Evolutionary conservation across 805 yeast genomes (phyloP), one percentile per base, ranked within the genome.

Genomic region (Wickerhamiella occidentalis): DNA sequence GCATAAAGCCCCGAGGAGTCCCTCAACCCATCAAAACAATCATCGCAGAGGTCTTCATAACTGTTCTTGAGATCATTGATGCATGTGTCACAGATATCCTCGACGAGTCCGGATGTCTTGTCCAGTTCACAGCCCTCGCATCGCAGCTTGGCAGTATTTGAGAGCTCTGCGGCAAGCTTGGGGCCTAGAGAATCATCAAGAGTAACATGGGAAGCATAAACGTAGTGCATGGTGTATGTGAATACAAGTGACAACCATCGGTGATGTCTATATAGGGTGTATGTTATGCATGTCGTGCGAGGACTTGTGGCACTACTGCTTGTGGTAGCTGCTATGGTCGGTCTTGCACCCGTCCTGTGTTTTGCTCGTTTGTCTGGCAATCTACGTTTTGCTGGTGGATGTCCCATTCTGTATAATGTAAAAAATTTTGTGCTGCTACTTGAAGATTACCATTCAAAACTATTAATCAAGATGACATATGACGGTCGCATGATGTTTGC

Each of bases 381-480:
- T 18, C 38, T 33, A 7, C 38, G 38, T 33, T n/a, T 33, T 7
- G 38, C 5, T 3, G 38, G 11, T 33, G 38, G 38, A 6, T 18
- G 38, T 6, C 38, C 38, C 38, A 33, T 33, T 5, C 6, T 33
- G 38, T 33, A 33, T 29, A 29, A 29, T 15, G 38, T 7, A 33
- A 33, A 33, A 5, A 33, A n/a, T 33, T 9, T n/a, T 33, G 38
- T 33, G 38, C 38, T 33, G 38, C 38, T 33, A 15, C 38, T n/a
- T 9, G n/a, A 13, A 18, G 19, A 33, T 33, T 33, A 33, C 18
- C 15, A 33, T 6, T 15, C 18, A 33, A 33, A 15, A 33, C 21
- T 33, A 33, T 33, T 33, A 33, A 33, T 33, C 38, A 33, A 33
- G 38, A 33, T 33, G 38, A 33, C 38, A 33, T n/a, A 33, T 33